Evolutionary conservation across 2,329 filamentous ascomycete species (phyloP), one percentile per base, ranked within the genome.

Genomic region (Pochonia chlamydosporia): DNA sequence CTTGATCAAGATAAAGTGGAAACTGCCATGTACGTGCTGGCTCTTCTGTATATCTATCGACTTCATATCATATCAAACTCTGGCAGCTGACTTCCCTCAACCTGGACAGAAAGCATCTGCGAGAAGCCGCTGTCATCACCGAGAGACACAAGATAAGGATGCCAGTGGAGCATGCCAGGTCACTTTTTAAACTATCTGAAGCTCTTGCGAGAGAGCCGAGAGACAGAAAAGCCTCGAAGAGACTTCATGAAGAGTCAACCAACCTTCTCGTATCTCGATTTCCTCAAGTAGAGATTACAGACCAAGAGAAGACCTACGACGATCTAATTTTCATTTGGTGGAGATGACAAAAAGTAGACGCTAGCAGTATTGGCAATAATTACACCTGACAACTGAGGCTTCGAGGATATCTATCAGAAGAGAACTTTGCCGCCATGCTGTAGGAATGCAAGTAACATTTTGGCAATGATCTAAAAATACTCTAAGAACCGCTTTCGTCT

Each of bases 1-100:
- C 42, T 53, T 16, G 46, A 53, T 24, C 49, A 49, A 16, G 51
- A 49, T 8, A 45, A 51, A 14, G 14, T 51, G 10, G 49, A 53
- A 25, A 33, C 46, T 10, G 46, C 49, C 20, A 47, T 53, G 49
- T 52, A 24, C 16, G 47, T 42, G 18, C 20, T 42, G 5, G 13
- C 26, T 9, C 21, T 7, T 23, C 21, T 20, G 21, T 37, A 21
- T 9, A 18, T 21, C 40, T 20, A 30, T 9, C 6, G 40, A n/a
- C 16, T 36, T 40, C 28, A 41, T 21, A 16, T 28, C 21, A 40
- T 14, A 8, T n/a, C n/a, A n/a, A n/a, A n/a, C n/a, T n/a, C n/a
- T n/a, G n/a, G n/a, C n/a, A n/a, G n/a, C n/a, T n/a, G n/a, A n/a
- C n/a, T n/a, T n/a, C n/a, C n/a, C n/a, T n/a, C 9, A 10, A 10